These are phyloP conservation scores for Odontarrhena argentea DNA, from an alignment of 345 rosid genomes.

Conservation along the genomic window DNA sequence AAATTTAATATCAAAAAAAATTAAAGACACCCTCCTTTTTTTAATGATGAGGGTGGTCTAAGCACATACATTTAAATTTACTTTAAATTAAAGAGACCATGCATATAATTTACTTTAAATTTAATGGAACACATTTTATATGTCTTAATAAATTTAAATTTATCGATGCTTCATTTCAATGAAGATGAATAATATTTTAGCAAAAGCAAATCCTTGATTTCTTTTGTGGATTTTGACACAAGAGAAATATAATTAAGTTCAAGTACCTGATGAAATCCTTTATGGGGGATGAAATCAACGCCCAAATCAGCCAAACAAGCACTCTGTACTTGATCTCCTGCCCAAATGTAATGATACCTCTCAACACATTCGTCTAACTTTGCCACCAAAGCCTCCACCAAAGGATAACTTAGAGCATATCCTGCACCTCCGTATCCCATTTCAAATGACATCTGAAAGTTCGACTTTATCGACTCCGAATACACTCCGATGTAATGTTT, in stretches of 20 bases:
- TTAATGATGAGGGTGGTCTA: too few relatives aligned
- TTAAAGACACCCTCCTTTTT: too few relatives aligned
- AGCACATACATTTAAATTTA: too few relatives aligned
- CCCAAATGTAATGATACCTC: slow-evolving; percentile 46
- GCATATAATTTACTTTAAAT: too few relatives aligned
- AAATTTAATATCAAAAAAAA: too few relatives aligned
- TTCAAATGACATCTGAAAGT: slow-evolving; percentile 46
- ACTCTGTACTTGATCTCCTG: slow-evolving; percentile 45
- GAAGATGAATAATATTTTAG: too few relatives aligned
- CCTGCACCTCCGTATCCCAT: slow-evolving; percentile 81
- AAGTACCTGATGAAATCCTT: slow-evolving; percentile 74
- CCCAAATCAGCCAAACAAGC: slow-evolving; percentile 60
- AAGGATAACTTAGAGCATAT: slow-evolving; percentile 61
- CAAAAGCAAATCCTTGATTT: too few relatives aligned
- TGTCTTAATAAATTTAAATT: too few relatives aligned
- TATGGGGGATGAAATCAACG: slow-evolving; percentile 43
- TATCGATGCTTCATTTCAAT: too few relatives aligned
- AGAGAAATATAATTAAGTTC: too few relatives aligned
- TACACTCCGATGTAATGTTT: slow-evolving; percentile 53
- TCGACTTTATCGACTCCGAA: slow-evolving; percentile 50
- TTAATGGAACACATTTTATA: too few relatives aligned
- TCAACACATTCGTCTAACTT: slow-evolving; percentile 53
- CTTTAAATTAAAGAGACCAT: too few relatives aligned
- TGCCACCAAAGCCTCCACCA: slow-evolving; percentile 47
- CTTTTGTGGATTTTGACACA: background rate